phyloP scores from a whole-genome alignment of 768 basidiomycete species.

The Crassisporium funariophilum region DNA sequence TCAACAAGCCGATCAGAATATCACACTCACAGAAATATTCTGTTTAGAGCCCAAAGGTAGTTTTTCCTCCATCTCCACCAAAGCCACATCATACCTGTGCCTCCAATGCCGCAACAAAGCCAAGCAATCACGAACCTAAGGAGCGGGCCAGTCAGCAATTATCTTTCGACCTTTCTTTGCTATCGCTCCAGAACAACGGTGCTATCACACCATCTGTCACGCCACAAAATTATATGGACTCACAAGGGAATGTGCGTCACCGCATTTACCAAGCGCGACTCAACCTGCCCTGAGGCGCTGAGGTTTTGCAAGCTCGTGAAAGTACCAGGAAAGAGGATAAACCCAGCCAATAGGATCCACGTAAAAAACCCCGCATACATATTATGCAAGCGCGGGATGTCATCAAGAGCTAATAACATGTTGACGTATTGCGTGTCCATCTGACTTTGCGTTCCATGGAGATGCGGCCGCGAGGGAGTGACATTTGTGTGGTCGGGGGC shows the following conservation, averaged over 20 bases:
- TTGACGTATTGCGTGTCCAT: constrained; percentile 57
- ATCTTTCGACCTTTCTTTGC: constrained; percentile 1
- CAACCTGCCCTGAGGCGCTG: constrained; percentile 25
- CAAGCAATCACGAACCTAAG: constrained; percentile 56
- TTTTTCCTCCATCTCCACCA: constrained; percentile 64
- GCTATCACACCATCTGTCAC: neutral
- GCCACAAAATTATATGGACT: no score
- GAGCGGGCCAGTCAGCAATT: constrained; percentile 1
- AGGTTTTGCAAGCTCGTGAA: constrained; percentile 49
- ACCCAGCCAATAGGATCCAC: constrained; percentile 65
- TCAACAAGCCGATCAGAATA: neutral
- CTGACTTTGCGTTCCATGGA: constrained; percentile 27
- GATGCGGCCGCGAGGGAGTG: constrained; percentile 16
- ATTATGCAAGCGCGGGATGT: constrained; percentile 52
- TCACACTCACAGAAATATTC: constrained; percentile 53
- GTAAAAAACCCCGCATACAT: constrained; percentile 59
- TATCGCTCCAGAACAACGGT: neutral
- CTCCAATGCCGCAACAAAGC: constrained; percentile 56
- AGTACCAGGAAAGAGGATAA: constrained; percentile 63
- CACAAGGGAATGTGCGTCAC: constrained; percentile 50
- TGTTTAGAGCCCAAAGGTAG: constrained; percentile 60
- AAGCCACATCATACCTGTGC: constrained; percentile 54
- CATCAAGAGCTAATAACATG: constrained; percentile 64
- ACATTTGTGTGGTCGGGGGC: no score
- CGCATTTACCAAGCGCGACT: constrained; percentile 33